Evolutionary conservation across 495 filamentous ascomycete species (phyloP).

Genomic region (Xylaria curta): DNA sequence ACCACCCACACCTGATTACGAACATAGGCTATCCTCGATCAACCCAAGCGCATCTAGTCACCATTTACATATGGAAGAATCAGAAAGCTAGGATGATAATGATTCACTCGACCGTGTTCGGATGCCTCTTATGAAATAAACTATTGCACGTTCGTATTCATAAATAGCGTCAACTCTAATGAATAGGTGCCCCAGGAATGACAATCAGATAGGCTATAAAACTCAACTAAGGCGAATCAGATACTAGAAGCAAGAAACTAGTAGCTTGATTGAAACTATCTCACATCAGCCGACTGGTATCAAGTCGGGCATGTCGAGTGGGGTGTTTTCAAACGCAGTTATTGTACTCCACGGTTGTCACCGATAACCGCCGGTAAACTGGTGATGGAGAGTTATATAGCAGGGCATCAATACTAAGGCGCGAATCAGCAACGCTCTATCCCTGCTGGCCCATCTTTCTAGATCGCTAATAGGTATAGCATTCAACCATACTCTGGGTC

Average conservation of each 20-base stretch:
- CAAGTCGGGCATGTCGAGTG: not conserved
- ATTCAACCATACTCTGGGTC: not conserved
- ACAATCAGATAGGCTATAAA: not conserved
- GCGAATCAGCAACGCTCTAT: not conserved
- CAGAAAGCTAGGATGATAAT: not conserved
- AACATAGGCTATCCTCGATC: not conserved
- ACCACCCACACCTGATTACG: not conserved
- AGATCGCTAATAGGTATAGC: conserved; percentile 1
- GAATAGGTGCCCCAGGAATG: not conserved
- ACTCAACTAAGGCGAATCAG: not conserved
- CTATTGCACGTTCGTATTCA: not conserved
- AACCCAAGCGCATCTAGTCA: not conserved
- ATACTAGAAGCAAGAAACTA: not conserved
- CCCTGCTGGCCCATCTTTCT: conserved; percentile 18
- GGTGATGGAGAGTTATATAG: not conserved
- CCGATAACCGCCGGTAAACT: conserved; percentile 11
- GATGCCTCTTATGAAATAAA: not conserved
- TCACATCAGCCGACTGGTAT: not conserved
- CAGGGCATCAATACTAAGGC: conserved; percentile 19
- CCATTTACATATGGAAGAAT: not conserved
- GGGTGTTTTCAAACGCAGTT: not conserved
- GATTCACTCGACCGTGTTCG: too few relatives aligned
- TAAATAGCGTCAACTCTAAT: not conserved
- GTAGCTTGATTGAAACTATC: not conserved
- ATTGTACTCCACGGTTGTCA: not conserved